A percentile compares a stretch with the other conserved stretches of the same genome.
These are phyloP conservation scores for Colletotrichum tanaceti DNA, from an alignment of 2,329 filamentous ascomycete species.

Conservation along the genomic window DNA sequence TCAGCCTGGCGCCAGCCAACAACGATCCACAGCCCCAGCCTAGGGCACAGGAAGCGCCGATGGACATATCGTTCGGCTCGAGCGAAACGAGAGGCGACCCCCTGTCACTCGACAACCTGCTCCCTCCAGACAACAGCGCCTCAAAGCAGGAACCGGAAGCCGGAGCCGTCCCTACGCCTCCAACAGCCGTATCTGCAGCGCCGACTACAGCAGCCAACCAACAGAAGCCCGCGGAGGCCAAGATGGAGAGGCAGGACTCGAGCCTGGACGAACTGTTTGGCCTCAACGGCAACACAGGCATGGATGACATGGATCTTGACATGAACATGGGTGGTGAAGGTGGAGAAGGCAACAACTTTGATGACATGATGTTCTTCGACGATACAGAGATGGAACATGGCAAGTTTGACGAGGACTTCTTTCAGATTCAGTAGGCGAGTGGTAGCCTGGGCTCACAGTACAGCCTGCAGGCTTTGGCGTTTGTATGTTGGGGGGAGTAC, in stretches of 20 bases:
- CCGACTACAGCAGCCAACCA: constrained; percentile 36
- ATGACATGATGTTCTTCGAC: constrained; percentile 61
- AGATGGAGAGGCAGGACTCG: constrained; percentile 45
- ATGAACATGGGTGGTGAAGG: constrained; percentile 50
- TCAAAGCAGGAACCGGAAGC: constrained; percentile 9
- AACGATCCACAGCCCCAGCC: constrained; percentile 46
- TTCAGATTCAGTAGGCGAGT: constrained; percentile 48
- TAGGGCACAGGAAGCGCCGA: constrained; percentile 52
- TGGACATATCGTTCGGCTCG: constrained; percentile 60
- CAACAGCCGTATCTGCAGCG: constrained; percentile 35
- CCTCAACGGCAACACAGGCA: constrained; percentile 52
- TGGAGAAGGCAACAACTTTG: constrained; percentile 58
- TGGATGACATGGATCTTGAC: constrained; percentile 56
- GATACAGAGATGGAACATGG: constrained; percentile 58
- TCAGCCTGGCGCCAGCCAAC: constrained; percentile 61
- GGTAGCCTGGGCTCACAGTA: background rate
- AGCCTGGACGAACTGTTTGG: constrained; percentile 62
- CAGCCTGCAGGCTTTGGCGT: constrained; percentile 2
- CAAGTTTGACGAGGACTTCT: constrained; percentile 62
- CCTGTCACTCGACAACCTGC: constrained; percentile 47
- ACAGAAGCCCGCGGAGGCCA: constrained; percentile 38
- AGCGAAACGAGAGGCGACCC: constrained; percentile 48
- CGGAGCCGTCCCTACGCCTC: constrained; percentile 32
- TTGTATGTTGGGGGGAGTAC: background rate
- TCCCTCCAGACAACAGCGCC: constrained; percentile 44